Conservation (phyloP, 345 rosid species). For the Iberis pinnata region DNA sequence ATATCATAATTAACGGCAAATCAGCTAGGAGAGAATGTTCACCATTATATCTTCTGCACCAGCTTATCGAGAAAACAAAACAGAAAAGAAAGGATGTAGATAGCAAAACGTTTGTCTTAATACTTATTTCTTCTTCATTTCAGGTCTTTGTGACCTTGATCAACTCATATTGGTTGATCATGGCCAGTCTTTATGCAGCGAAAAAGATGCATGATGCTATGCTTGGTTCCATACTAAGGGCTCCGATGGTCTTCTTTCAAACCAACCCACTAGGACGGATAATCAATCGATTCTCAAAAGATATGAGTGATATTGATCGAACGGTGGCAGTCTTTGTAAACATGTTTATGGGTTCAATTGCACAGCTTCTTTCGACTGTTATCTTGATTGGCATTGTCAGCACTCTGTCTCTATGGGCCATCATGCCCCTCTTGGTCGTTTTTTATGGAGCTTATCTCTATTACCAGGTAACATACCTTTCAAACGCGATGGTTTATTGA, state of each 20-base stretch:
- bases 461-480: conserved; percentile 61
- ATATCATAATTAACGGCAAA: not conserved
- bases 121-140: conserved; percentile 20
- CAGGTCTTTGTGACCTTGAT: conserved; percentile 75
- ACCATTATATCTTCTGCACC: not conserved
- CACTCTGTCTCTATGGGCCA: conserved; percentile 97
- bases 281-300: conserved; percentile 96
- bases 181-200: conserved; percentile 84
- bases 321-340: conserved; percentile 62
- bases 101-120: conserved; percentile 4
- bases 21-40: not conserved
- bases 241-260: conserved; percentile 96
- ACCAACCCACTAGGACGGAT: conserved; percentile 93
- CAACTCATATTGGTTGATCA: conserved; percentile 88
- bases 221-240: conserved; percentile 85
- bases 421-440: conserved; percentile 86
- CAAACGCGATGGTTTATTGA: not conserved
- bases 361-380: conserved; percentile 89
- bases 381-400: conserved; percentile 92
- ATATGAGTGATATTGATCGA: conserved; percentile 90
- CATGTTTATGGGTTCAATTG: conserved; percentile 75
- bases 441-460: conserved; percentile 89
- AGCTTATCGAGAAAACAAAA: not conserved
- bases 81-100: conserved; percentile 6
- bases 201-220: conserved; percentile 84